A percentile compares a stretch with the other conserved stretches of the same genome.
Conservation (phyloP, 2,329 filamentous ascomycete genomes). For the Diaporthe humulicola region DNA sequence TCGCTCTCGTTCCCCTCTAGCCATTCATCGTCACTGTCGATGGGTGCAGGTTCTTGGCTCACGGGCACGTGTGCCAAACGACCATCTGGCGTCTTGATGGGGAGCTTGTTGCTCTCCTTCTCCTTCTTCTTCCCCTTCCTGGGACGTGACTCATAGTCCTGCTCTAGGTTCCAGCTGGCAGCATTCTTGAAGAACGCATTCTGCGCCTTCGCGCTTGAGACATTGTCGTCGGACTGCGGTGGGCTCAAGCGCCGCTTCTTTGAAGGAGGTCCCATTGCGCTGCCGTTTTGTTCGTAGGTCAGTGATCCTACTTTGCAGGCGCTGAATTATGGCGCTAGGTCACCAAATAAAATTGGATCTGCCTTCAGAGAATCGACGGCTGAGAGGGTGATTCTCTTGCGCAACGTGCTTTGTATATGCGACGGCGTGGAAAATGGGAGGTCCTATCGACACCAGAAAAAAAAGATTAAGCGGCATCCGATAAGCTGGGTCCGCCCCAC, state of each 20-base stretch:
- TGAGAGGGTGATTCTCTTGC: neutral
- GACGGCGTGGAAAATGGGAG: neutral
- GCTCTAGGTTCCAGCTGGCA: slow-evolving; percentile 89
- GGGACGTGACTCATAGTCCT: slow-evolving; percentile 86
- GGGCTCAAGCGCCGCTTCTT: slow-evolving; percentile 73
- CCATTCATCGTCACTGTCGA: slow-evolving; percentile 73
- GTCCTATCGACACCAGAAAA: neutral
- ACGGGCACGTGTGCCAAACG: slow-evolving; percentile 64
- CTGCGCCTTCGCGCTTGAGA: slow-evolving; percentile 57
- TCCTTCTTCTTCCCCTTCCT: slow-evolving; percentile 82
- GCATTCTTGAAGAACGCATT: slow-evolving; percentile 80
- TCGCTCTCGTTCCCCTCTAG: slow-evolving; percentile 72
- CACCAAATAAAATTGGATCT: neutral
- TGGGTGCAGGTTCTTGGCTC: slow-evolving; percentile 70
- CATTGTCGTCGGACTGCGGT: slow-evolving; percentile 58
- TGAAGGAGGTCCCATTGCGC: slow-evolving; percentile 63
- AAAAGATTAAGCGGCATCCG: slow-evolving; percentile 19
- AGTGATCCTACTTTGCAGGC: neutral
- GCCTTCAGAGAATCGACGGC: neutral
- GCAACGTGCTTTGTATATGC: neutral
- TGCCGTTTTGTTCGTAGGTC: neutral
- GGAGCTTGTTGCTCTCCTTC: slow-evolving; percentile 80
- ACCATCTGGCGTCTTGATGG: slow-evolving; percentile 89
- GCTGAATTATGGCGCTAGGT: too few relatives aligned
- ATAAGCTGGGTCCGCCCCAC: slow-evolving; percentile 19